Evolutionary conservation across 2,329 filamentous ascomycete species (phyloP), one percentile per base, ranked within the genome.

Genomic region (Cytospora chrysosperma): DNA sequence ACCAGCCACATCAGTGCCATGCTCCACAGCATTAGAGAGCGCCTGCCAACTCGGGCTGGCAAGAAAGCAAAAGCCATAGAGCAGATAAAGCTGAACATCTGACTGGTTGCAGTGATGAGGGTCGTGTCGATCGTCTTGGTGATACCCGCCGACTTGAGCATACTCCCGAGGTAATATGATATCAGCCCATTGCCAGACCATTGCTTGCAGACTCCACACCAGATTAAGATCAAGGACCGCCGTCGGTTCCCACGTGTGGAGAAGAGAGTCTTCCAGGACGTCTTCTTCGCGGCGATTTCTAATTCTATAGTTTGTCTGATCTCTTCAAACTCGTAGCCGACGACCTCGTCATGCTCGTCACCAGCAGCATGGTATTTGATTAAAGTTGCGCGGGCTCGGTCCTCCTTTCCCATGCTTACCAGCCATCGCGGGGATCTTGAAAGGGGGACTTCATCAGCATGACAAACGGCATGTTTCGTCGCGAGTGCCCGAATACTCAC

Each of bases 261-360:
- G 27, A 86, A 66, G 71, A 86, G 75, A 66, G 85, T 82, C 64
- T 73, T 65, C 84, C 85, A 88, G 7, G 80, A 81, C n/a, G 56
- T 70, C 64, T 72, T 73, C 30, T 82, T 80, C 53, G 79, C 73
- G 65, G 87, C 82, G 60, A 82, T 74, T 69, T 87, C 84, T 1
- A 84, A 69, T 32, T 79, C 77, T 68, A 87, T 82, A 0, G 85
- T 84, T 4, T 80, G 78, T 56, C 81, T 76, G 67, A 89, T 88
- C 71, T 88, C 84, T 0, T 79, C 79, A 69, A 87, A 82, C 69
- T 89, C 86, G 10, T 83, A 84, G 58, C 80, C 78, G 28, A 87
- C 83, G 15, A 87, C 78, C 15, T 79, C 73, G 0, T 81, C 84
- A 37, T 77, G 72, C 8, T 69, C 69, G 56, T 85, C 77, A 2